Evolutionary conservation across 495 filamentous ascomycete genomes (phyloP).

Genomic region (Penicillium roqueforti): DNA sequence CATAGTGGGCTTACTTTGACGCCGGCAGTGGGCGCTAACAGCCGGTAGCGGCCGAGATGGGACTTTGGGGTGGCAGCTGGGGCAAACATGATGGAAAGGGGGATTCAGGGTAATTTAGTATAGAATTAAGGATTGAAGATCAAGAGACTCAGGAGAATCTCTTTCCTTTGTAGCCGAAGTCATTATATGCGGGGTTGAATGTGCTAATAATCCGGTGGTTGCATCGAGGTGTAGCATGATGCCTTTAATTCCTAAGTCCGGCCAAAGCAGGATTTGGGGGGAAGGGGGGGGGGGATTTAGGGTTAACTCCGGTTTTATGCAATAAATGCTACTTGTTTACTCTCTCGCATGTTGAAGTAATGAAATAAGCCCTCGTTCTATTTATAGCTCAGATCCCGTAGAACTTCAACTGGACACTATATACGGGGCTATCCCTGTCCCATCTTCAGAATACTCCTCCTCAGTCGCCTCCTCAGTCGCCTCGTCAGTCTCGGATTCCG

Average conservation of each 20-base stretch:
- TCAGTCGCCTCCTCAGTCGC: neutral
- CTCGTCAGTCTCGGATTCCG: neutral
- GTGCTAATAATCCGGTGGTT: neutral
- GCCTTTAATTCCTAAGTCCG: conserved; percentile 1
- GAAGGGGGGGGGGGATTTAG: neutral
- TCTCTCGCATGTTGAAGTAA: too few relatives aligned
- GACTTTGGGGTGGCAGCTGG: conserved; percentile 15
- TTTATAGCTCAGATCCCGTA: neutral
- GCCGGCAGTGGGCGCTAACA: conserved; percentile 54
- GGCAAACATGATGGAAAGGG: conserved; percentile 7
- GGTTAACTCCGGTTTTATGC: neutral
- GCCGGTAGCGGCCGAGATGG: conserved; percentile 53
- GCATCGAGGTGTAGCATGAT: too few relatives aligned
- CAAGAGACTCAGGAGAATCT: too few relatives aligned
- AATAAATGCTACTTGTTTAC: too few relatives aligned
- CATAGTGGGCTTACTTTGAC: conserved; percentile 58
- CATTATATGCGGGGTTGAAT: neutral
- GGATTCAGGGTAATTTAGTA: neutral
- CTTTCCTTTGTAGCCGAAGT: neutral
- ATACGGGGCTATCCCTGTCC: neutral
- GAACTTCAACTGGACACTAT: neutral
- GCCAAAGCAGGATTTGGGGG: neutral
- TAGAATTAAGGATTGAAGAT: neutral
- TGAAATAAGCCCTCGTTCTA: neutral
- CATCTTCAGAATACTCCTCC: neutral